These are phyloP conservation scores for Pseudogymnoascus pannorum DNA, from an alignment of 2,329 filamentous ascomycete genomes.

Conservation along the genomic window DNA sequence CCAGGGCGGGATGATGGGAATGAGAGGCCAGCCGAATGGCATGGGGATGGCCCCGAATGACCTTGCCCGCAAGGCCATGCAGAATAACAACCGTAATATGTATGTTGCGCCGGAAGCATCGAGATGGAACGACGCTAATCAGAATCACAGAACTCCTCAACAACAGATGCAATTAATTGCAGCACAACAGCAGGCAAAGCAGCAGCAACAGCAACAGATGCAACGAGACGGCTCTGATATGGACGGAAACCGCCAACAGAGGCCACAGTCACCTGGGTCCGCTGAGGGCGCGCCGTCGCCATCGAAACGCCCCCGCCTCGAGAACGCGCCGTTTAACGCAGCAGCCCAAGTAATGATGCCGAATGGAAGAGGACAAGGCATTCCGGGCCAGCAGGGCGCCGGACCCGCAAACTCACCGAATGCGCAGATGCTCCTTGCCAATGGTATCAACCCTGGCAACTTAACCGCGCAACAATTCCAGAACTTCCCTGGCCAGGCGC, in stretches of 20 bases:
- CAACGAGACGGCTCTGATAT: conserved; percentile 80
- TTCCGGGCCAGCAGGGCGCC: conserved; percentile 60
- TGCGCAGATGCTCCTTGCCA: conserved; percentile 55
- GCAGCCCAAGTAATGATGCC: conserved; percentile 63
- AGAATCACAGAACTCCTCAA: conserved; percentile 31
- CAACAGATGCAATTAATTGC: conserved; percentile 65
- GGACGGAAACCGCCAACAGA: conserved; percentile 68
- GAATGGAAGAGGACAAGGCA: conserved; percentile 64
- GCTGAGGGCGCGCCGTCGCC: conserved; percentile 87
- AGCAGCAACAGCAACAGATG: conserved; percentile 74
- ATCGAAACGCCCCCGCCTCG: conserved; percentile 79
- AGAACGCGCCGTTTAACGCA: conserved; percentile 65
- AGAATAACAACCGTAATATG: conserved; percentile 64
- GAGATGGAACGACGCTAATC: not conserved
- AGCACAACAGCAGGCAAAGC: conserved; percentile 58
- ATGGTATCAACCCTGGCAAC: conserved; percentile 67
- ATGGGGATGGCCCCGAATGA: conserved; percentile 51
- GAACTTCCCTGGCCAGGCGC: conserved; percentile 41
- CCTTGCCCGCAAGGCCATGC: conserved; percentile 68
- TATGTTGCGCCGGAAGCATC: conserved; percentile 35
- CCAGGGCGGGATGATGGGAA: conserved; percentile 62
- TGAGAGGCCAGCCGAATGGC: conserved; percentile 59
- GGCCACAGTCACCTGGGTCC: conserved; percentile 73
- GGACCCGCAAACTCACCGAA: conserved; percentile 42
- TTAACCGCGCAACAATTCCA: conserved; percentile 73